Evolutionary conservation across 2,329 filamentous ascomycete genomes (phyloP).

Genomic region (Clarireedia paspali): DNA sequence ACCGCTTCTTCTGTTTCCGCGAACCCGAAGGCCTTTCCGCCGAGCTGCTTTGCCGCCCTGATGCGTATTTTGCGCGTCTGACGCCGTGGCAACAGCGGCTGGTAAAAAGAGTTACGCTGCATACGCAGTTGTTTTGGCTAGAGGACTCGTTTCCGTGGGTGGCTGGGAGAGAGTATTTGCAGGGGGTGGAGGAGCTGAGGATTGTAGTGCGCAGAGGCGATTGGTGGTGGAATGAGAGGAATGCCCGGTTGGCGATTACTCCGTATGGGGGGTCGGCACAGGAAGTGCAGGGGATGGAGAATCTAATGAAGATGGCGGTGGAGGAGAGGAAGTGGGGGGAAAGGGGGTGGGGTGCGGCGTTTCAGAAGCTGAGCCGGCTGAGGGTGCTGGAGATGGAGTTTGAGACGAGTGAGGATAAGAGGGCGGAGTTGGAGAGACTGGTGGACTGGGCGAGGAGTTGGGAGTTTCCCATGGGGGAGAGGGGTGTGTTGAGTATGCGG

Average conservation of each 20-base stretch:
- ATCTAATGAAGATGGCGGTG: too few species aligned
- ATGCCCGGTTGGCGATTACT: constrained; percentile 16
- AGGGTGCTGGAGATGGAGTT: constrained; percentile 21
- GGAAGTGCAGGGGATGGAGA: too few species aligned
- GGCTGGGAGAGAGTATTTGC: constrained; percentile 9
- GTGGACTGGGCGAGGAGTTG: constrained; percentile 18
- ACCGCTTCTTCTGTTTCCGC: constrained; percentile 18
- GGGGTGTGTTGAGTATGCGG: constrained; percentile 13
- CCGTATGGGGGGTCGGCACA: constrained; percentile 6
- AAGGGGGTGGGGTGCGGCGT: constrained; percentile 16
- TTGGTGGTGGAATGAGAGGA: constrained; percentile 23
- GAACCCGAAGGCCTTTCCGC: neutral
- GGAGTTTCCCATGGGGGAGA: constrained; percentile 17
- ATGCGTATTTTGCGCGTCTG: constrained; percentile 8
- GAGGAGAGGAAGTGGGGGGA: neutral
- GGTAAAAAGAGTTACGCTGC: constrained; percentile 13
- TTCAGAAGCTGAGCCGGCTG: constrained; percentile 12
- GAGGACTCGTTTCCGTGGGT: constrained; percentile 12
- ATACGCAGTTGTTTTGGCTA: constrained; percentile 22
- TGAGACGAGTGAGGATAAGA: constrained; percentile 21
- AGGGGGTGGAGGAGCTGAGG: constrained; percentile 15
- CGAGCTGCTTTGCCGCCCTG: neutral
- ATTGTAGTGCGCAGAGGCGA: constrained; percentile 22
- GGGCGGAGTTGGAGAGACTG: constrained; percentile 17
- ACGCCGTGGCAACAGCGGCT: constrained; percentile 11